phyloP scores from a whole-genome alignment of 1,139 yeast genomes.

The Arxiozyma slooffiae region DNA sequence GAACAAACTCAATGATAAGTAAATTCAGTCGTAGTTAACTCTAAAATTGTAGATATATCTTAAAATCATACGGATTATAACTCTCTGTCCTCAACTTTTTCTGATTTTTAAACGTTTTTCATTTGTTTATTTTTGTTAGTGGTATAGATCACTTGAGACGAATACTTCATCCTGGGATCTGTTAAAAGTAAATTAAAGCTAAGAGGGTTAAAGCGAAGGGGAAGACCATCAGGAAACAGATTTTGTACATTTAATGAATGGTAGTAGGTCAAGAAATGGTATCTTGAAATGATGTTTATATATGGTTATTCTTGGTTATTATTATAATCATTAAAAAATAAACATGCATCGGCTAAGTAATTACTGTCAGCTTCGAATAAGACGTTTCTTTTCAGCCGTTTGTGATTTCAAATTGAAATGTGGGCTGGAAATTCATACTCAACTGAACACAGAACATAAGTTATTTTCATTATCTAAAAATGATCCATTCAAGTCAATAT shows the following conservation, averaged over 20 bases:
- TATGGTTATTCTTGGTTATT: no score
- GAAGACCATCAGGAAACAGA: no score
- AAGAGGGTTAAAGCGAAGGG: background rate
- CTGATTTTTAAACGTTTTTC: no score
- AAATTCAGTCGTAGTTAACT: no score
- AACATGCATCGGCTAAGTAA: background rate
- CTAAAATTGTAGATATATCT: no score
- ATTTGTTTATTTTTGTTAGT: background rate
- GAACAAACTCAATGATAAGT: no score
- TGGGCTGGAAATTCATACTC: constrained; percentile 92
- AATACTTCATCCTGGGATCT: background rate
- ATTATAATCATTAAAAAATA: no score
- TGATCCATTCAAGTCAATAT: constrained; percentile 33
- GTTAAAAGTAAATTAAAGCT: no score
- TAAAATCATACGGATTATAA: background rate
- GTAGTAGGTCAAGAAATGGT: no score
- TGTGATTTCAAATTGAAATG: constrained; percentile 46
- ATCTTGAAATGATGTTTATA: no score
- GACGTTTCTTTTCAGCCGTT: background rate
- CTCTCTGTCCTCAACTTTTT: background rate
- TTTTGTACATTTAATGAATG: no score
- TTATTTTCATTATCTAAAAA: constrained; percentile 58
- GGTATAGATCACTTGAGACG: background rate
- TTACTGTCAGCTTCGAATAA: background rate
- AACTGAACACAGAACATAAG: constrained; percentile 61